A percentile compares a stretch with the other conserved stretches of the same genome.
phyloP scores from a whole-genome alignment of 2,329 filamentous ascomycete species.

The Fulvia fulva region DNA sequence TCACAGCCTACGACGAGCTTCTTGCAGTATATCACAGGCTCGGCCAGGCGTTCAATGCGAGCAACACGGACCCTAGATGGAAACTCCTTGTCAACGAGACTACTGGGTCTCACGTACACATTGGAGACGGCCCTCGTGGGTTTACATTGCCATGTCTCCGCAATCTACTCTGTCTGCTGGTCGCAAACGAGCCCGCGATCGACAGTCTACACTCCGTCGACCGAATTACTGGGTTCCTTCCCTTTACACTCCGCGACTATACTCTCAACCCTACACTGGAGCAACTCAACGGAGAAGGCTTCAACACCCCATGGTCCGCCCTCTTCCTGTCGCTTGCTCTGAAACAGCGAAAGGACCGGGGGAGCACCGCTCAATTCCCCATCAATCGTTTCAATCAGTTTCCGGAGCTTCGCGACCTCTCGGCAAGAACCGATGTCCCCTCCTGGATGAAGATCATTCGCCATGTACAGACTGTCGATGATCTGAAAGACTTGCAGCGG shows the following conservation, averaged over 20 bases:
- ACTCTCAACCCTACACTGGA: not conserved
- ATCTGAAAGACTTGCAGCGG: slow-evolving; percentile 7
- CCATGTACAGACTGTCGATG: slow-evolving; percentile 4
- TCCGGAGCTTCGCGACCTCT: slow-evolving; percentile 2
- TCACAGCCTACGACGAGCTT: slow-evolving; percentile 16
- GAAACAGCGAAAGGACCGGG: not conserved
- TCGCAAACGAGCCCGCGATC: slow-evolving; percentile 30
- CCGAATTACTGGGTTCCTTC: slow-evolving; percentile 14
- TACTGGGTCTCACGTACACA: slow-evolving; percentile 32
- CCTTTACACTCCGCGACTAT: not conserved
- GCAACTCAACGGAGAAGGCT: not conserved
- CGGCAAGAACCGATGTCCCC: slow-evolving; percentile 3
- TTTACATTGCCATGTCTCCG: slow-evolving; percentile 27
- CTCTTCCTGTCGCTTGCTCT: slow-evolving; percentile 5
- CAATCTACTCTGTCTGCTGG: slow-evolving; percentile 27
- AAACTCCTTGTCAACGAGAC: slow-evolving; percentile 23
- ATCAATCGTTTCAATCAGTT: not conserved
- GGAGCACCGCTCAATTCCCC: not conserved
- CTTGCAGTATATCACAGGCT: slow-evolving; percentile 13
- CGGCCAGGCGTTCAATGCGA: slow-evolving; percentile 8
- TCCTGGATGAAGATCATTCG: slow-evolving; percentile 13
- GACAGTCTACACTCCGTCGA: slow-evolving; percentile 25
- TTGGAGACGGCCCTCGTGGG: slow-evolving; percentile 26
- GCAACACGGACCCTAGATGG: slow-evolving; percentile 6
- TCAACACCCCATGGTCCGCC: slow-evolving; percentile 14